Evolutionary conservation across 306 rosid genomes (phyloP), one percentile per base, ranked within the genome.

Genomic region (Sicyos baderoa): DNA sequence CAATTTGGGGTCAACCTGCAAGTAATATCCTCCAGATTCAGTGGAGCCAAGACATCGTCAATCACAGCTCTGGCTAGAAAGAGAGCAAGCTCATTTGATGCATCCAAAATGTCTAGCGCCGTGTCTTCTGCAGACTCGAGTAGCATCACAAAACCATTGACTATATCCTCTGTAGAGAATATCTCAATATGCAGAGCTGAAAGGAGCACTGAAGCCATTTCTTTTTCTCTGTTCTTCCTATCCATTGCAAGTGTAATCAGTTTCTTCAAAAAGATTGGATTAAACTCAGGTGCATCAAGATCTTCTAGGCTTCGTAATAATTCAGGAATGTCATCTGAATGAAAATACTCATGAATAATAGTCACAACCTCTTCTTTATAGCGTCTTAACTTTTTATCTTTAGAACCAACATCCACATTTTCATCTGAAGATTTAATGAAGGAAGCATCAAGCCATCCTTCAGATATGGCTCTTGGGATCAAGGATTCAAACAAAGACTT

Each of bases 141-240:
- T 61, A 93, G 97, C 89, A 88, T 51, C 78, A 82, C 82, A 76
- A 90, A 93, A 54, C 99, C 99, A 77, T 84, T 82, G 48, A 86
- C 95, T 61, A 93, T 88, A 72, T 93, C 99, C 52, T 93, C 96
- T 3, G 97, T 90, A 1, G 99, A 86, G 75, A 93, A 93, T 37
- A 93, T 88, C 86, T 93, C 99, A 16, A 87, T 93, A 40, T 93
- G 97, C 73, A 93, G 97, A 69, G 97, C 95, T 76, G 97, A 88
- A 47, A 93, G 91, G 66, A 93, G 91, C 56, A 90, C 92, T 19
- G 99, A 93, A 14, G 99, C 96, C 99, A 93, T 93, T 82, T 93
- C 99, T 84, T 93, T 93, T 77, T 93, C 99, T 72, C 84, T 88
- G 88, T 93, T 93, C 82, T 88, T 93, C 76, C 99, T 74, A 79